Evolutionary conservation across 1,139 yeast species (phyloP).

Genomic region (Suhomyces wounanorum): DNA sequence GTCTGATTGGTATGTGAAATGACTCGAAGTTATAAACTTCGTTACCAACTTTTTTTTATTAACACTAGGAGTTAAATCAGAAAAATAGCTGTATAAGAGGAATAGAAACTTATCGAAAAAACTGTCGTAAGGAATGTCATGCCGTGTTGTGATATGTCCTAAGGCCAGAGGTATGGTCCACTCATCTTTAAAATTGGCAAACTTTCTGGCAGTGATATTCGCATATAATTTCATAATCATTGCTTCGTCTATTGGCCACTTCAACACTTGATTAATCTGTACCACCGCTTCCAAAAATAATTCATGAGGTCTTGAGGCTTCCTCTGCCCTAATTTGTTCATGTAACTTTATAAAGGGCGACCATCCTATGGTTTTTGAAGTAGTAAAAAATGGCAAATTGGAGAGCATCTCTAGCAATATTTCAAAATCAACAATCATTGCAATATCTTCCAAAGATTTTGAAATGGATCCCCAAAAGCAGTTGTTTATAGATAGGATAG

Average conservation of each 20-base stretch:
- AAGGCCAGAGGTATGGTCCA: conserved; percentile 27
- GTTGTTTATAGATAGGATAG: conserved; percentile 14
- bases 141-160: conserved; percentile 28
- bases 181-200: conserved; percentile 44
- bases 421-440: conserved; percentile 16
- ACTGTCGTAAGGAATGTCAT: conserved; percentile 36
- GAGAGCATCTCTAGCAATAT: conserved; percentile 18
- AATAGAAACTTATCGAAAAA: conserved; percentile 44
- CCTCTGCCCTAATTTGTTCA: conserved; percentile 16
- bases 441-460: conserved; percentile 19
- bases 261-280: conserved; percentile 27
- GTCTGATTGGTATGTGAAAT: conserved; percentile 30
- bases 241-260: conserved; percentile 44
- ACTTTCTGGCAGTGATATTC: conserved; percentile 34
- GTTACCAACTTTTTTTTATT: conserved; percentile 38
- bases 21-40: conserved; percentile 43
- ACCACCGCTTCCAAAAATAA: conserved; percentile 35
- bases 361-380: conserved; percentile 26
- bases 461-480: conserved; percentile 25
- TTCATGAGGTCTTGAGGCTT: conserved; percentile 23
- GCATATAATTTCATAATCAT: conserved; percentile 33
- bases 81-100: conserved; percentile 36
- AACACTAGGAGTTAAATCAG: conserved; percentile 28
- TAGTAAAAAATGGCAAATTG: conserved; percentile 19
- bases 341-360: conserved; percentile 27